Base-by-base conservation (phyloP, 2,329 filamentous ascomycete species). In the Claviceps spartinae region DNA sequence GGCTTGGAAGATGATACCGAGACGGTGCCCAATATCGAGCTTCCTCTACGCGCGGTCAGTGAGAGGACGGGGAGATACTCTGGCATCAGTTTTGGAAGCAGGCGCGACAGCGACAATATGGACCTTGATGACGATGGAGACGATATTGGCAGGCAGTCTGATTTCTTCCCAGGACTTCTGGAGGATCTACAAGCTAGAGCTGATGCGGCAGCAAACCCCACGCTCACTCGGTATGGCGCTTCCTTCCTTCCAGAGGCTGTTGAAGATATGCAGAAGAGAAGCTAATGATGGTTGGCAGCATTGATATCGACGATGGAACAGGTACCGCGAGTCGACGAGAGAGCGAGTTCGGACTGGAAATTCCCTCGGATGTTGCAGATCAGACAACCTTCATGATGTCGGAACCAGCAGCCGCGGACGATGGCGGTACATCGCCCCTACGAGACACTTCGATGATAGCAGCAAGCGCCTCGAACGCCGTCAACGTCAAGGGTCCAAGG, bases 21-120 rank as follows among this genome's bases (percentile, higher is more conserved):
- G 55, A 83, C 80, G 0, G 63, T 74, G 42, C 73, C 76, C 54
- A 82, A 80, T 2, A 72, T 84, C 30, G 81, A 84, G 64, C 60
- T 82, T 48, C 75, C 79, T 7, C 70, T 81, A 30, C 68, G 81
- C 48, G 74, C 72, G 16, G 60, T 67, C 40, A 74, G 66, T 50
- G 75, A 80, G 53, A 56, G 70, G 47, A 69, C 70, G 0, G 61
- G 64, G 3, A 65, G 77, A 34, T 59, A 75, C 34, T 77, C 76
- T 11, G 65, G 80, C 52, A 75, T 72, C 2, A 81, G 76, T 55
- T 65, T 81, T 56, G 77, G 72, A 0, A 79, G 73, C 54, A 64
- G 72, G 50, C 68, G 74, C 24, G 69, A 75, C 61, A 82, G 78
- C 58, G 79, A 82, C 60, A 73, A 68, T 44, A 73, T 72, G 50